Evolutionary conservation across 192 early-diverging fungal species (phyloP).

Genomic region (Umbelopsis sp.): DNA sequence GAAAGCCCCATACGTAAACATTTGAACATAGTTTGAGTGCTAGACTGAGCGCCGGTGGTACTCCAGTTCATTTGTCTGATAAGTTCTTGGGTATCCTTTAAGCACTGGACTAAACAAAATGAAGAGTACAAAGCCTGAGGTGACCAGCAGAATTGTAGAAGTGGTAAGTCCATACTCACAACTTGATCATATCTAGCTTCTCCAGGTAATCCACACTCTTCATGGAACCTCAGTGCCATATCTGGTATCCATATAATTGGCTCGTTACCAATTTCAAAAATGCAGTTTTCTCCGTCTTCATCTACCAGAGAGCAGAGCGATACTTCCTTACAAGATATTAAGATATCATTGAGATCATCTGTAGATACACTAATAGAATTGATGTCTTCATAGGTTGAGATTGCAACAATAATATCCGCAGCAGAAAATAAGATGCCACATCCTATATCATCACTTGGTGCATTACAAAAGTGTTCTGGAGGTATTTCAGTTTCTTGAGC

Average conservation of each 20-base stretch:
- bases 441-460: background rate
- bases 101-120: background rate
- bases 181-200: background rate
- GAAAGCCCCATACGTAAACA: background rate
- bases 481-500: background rate
- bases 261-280: background rate
- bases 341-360: background rate
- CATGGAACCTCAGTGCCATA: background rate
- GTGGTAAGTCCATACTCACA: background rate
- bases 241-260: background rate
- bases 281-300: background rate
- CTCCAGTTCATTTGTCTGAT: background rate
- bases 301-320: background rate
- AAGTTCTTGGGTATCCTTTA: background rate
- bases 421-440: background rate
- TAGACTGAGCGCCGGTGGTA: background rate
- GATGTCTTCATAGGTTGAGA: background rate
- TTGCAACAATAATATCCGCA: background rate
- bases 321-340: background rate
- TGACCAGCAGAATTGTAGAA: background rate
- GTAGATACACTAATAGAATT: background rate
- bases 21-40: background rate
- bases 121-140: background rate
- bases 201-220: background rate
- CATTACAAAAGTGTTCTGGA: background rate